Conservation (phyloP, 2,329 filamentous ascomycete genomes). For the Colletotrichum graminicola region DNA sequence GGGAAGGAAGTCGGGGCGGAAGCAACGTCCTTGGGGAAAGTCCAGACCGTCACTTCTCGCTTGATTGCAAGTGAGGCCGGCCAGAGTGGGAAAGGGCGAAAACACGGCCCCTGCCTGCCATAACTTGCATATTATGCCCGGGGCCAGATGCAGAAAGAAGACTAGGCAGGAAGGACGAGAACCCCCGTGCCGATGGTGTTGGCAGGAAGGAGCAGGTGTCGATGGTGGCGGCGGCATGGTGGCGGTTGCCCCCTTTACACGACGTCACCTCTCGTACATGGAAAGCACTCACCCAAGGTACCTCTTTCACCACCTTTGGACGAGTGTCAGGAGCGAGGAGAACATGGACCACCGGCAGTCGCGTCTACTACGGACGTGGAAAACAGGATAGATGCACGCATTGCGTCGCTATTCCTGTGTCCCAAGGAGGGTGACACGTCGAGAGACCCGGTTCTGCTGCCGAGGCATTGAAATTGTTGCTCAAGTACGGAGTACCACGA, state of each 20-base stretch:
- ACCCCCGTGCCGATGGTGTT: not conserved
- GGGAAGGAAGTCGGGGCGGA: not conserved
- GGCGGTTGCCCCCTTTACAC: not conserved
- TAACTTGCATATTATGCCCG: not conserved
- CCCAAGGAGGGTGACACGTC: too few species aligned
- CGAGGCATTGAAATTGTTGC: too few species aligned
- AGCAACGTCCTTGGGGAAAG: not conserved
- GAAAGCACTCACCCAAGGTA: not conserved
- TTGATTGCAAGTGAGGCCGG: not conserved
- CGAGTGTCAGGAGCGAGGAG: too few species aligned
- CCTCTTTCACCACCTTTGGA: not conserved
- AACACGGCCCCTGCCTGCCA: slow-evolving; percentile 4
- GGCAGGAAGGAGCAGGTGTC: not conserved
- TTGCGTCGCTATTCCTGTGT: not conserved
- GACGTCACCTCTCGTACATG: not conserved
- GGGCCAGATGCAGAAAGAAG: not conserved
- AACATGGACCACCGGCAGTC: too few species aligned
- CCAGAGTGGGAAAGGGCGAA: not conserved
- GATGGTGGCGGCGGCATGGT: not conserved
- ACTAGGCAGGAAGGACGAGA: not conserved
- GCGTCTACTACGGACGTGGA: too few species aligned
- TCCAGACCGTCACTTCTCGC: not conserved
- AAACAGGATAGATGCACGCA: not conserved
- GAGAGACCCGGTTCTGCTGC: too few species aligned
- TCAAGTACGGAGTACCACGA: not conserved